These are phyloP conservation scores for Gilbertella persicaria DNA, from an alignment of 371 early-diverging fungal genomes.

Conservation along the genomic window DNA sequence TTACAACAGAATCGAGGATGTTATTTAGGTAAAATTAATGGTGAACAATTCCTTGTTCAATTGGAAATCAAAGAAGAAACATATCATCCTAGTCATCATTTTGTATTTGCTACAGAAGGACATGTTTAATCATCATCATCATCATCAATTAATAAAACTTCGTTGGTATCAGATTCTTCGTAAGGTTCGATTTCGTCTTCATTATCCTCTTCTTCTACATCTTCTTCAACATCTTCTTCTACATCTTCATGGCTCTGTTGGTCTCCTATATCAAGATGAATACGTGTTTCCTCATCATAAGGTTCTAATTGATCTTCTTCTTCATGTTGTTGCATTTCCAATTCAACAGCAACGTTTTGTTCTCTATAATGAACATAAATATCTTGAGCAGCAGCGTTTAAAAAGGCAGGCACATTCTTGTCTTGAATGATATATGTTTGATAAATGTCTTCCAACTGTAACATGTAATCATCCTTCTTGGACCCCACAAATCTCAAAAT, in stretches of 20 bases:
- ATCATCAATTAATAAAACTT: no score
- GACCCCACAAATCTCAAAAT: conserved; percentile 67
- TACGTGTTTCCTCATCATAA: not conserved
- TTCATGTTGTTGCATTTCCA: no score
- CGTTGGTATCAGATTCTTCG: not conserved
- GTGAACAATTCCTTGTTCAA: not conserved
- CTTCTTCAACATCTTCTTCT: not conserved
- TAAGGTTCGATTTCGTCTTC: not conserved
- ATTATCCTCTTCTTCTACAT: no score
- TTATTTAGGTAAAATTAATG: conserved; percentile 1
- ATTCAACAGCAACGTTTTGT: not conserved
- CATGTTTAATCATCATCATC: not conserved
- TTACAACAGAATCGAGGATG: conserved; percentile 6
- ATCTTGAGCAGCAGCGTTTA: conserved; percentile 72
- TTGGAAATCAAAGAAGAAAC: conserved; percentile 7
- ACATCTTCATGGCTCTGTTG: not conserved
- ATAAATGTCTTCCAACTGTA: conserved; percentile 54
- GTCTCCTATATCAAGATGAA: not conserved
- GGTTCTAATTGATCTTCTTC: not conserved
- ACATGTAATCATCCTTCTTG: conserved; percentile 57
- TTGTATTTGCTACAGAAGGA: conserved; percentile 1
- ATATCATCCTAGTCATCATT: not conserved
- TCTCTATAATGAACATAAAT: conserved; percentile 22
- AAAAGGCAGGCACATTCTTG: conserved; percentile 76
- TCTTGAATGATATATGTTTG: conserved; percentile 66